These are phyloP conservation scores for Chrysanthemum lavandulifolium DNA, from an alignment of 129 eudicot species.

Conservation along the genomic window DNA sequence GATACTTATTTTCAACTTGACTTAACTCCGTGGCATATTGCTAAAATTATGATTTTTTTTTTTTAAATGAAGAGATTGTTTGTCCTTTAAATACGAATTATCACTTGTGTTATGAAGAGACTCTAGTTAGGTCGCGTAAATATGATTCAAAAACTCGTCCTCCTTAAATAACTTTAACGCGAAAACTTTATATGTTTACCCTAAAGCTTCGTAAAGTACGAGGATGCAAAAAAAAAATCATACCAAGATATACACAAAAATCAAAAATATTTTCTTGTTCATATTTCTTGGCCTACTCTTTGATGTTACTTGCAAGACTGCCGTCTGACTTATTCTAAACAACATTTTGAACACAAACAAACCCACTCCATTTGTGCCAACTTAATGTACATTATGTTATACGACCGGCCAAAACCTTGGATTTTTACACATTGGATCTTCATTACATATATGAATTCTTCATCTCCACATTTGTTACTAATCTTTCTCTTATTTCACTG, in stretches of 20 bases:
- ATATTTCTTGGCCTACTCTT: slow-evolving; percentile 24
- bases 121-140: too few species aligned
- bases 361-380: background rate
- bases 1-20: too few species aligned
- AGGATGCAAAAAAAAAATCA: background rate
- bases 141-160: too few species aligned
- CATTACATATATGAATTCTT: slow-evolving; percentile 30
- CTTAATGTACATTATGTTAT: background rate
- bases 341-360: background rate
- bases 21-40: too few species aligned
- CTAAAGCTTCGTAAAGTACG: too few species aligned
- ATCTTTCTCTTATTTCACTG: slow-evolving; percentile 15
- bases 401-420: slow-evolving; percentile 37
- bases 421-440: slow-evolving; percentile 13
- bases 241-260: background rate
- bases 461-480: slow-evolving; percentile 17
- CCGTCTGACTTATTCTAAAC: slow-evolving; percentile 31
- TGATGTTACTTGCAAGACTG: slow-evolving; percentile 2
- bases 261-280: background rate
- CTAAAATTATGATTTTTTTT: too few species aligned
- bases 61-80: too few species aligned
- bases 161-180: too few species aligned
- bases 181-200: too few species aligned
- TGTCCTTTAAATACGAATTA: too few species aligned
- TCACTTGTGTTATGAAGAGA: too few species aligned